Evolutionary conservation across 2,329 filamentous ascomycete genomes (phyloP).

Genomic region (Penicillium aurantiogriseum): DNA sequence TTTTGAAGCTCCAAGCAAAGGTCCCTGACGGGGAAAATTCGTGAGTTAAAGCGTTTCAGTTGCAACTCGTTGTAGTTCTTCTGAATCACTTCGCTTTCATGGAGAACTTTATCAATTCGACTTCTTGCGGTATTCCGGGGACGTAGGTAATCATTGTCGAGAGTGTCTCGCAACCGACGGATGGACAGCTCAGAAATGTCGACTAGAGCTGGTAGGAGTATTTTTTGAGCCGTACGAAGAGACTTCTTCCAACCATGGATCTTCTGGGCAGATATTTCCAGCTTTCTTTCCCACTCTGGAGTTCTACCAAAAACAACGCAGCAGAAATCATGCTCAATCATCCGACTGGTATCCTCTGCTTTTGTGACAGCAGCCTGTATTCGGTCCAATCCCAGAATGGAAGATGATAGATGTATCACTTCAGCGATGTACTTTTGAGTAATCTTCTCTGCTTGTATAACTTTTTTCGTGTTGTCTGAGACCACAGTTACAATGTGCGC

Average conservation of each 20-base stretch:
- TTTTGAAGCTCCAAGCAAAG: not conserved
- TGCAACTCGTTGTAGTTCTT: constrained; percentile 10
- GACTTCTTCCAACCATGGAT: not conserved
- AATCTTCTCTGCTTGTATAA: not conserved
- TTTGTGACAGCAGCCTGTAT: not conserved
- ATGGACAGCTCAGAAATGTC: not conserved
- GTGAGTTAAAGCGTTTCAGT: not conserved
- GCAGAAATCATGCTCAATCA: constrained; percentile 8
- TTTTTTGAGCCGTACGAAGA: not conserved
- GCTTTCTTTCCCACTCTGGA: not conserved
- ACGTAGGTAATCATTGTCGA: constrained; percentile 16
- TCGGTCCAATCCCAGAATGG: not conserved
- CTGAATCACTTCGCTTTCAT: not conserved
- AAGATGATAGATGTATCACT: not conserved
- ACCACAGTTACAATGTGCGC: not conserved
- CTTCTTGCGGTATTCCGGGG: constrained; percentile 19
- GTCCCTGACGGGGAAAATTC: not conserved
- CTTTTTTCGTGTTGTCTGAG: not conserved
- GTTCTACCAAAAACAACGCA: not conserved
- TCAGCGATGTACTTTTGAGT: constrained; percentile 1
- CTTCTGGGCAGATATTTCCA: not conserved
- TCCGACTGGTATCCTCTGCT: not conserved
- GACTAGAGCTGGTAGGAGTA: not conserved
- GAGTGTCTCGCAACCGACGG: not conserved
- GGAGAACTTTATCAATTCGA: constrained; percentile 22